Percentiles rank a stretch among this genome's conserved stretches.
Evolutionary conservation across 2,329 filamentous ascomycete species (phyloP).

Genomic region (Metarhizium robertsii): DNA sequence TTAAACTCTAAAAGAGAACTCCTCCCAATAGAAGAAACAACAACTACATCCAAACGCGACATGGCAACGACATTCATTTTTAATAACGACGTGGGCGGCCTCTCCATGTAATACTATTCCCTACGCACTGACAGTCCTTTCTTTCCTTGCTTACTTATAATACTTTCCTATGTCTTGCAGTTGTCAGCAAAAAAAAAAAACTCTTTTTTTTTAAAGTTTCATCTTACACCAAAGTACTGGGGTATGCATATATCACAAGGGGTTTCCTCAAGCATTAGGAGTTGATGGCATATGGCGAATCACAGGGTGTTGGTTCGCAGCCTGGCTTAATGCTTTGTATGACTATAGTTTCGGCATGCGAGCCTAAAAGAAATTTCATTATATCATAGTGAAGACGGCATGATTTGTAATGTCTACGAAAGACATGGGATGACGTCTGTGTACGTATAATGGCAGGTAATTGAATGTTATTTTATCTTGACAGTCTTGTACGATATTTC

Average conservation of each 20-base stretch:
- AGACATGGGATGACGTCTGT: conserved; percentile 3
- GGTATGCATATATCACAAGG: neutral
- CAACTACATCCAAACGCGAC: neutral
- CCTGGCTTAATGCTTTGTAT: neutral
- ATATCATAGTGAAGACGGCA: neutral
- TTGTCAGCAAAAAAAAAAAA: neutral
- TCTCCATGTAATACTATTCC: neutral
- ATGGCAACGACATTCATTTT: conserved; percentile 6
- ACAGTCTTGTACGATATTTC: neutral
- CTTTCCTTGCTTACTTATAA: neutral
- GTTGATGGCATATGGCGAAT: neutral
- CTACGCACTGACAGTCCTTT: neutral
- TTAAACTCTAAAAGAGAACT: conserved; percentile 21
- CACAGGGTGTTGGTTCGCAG: neutral
- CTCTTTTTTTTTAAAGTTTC: neutral
- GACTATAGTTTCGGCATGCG: neutral
- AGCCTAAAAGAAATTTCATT: neutral
- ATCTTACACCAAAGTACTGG: neutral
- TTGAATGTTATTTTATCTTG: neutral
- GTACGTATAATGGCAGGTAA: neutral
- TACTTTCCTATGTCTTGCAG: conserved; percentile 1
- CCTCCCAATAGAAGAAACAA: neutral
- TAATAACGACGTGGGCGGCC: neutral
- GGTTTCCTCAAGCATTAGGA: neutral
- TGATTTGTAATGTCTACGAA: conserved; percentile 2